Evolutionary conservation across 2,329 filamentous ascomycete genomes (phyloP), one percentile per base, ranked within the genome.

Genomic region (Claviceps sp.): DNA sequence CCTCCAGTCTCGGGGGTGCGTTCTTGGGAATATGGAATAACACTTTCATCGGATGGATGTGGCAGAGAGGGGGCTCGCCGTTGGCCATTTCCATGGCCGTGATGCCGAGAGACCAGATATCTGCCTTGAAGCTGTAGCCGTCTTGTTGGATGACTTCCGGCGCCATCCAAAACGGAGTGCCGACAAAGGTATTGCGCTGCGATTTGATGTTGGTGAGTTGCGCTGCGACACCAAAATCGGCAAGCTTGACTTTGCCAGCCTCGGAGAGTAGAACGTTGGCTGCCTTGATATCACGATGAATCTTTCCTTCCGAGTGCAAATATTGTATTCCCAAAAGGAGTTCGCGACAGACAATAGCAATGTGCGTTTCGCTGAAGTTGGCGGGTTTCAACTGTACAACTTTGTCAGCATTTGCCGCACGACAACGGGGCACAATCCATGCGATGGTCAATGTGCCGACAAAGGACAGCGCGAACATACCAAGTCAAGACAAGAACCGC

Each of bases 181-280:
- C 93, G 19, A 98, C 93, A 63, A 98, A 97, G 0, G 93, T 98
- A 68, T 97, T 91, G 51, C 93, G 82, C 67, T 96, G 89, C 2
- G 91, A 96, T 70, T 96, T 96, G 71, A 97, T 95, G 65, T 96
- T 95, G 55, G 89, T 95, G 61, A 98, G 76, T 67, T 98, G 93
- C 34, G 93, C 91, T 7, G 93, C 93, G 43, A 98, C 93, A 54
- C 93, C 93, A 64, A 98, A 98, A 69, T 98, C 91, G 42, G 91
- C 91, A 59, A 97, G 76, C 74, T 97, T 97, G 65, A 97, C 91
- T 64, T 88, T 90, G 62, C 91, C 91, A 4, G 79, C 76, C 59
- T 91, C 85, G 0, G 89, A 93, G n/a, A 97, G 76, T n/a, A 97
- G 77, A 37, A 96, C 82, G 59, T 97, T 97, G 54, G 91, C 91